phyloP scores from a whole-genome alignment of 2,329 filamentous ascomycete genomes.

The Lecanosticta acicola region DNA sequence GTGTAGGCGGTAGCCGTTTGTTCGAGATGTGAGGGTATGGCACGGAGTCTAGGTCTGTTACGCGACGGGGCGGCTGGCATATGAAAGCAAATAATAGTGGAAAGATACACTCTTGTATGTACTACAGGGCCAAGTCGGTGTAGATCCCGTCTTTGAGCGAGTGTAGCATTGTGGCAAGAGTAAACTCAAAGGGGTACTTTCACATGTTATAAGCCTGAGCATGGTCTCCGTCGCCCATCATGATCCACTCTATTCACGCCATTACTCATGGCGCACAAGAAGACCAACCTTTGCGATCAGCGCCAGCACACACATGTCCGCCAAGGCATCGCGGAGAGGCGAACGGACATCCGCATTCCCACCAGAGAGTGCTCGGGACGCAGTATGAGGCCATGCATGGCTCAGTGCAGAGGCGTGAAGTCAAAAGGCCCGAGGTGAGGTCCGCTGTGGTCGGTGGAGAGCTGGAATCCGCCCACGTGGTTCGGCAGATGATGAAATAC shows the following conservation, averaged over 20 bases:
- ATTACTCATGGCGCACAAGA: too few species aligned
- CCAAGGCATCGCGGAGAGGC: background rate
- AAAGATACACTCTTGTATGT: background rate
- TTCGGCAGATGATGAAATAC: background rate
- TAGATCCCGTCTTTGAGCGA: background rate
- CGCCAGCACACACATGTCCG: too few species aligned
- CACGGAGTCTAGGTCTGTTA: too few species aligned
- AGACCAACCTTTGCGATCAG: too few species aligned
- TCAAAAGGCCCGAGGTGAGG: background rate
- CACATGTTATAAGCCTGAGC: background rate
- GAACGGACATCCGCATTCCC: background rate
- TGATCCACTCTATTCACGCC: too few species aligned
- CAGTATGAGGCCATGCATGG: too few species aligned
- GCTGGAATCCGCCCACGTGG: background rate
- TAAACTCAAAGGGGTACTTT: background rate
- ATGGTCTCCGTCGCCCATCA: background rate
- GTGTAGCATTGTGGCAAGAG: background rate
- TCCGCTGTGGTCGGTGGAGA: background rate
- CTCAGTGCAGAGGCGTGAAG: background rate
- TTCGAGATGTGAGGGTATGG: too few species aligned
- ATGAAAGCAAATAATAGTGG: background rate
- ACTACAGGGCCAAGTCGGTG: background rate
- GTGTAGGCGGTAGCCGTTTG: too few species aligned
- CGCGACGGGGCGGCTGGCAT: too few species aligned
- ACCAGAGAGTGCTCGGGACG: background rate